A percentile compares a stretch with the other conserved stretches of the same genome.
These are phyloP conservation scores for Leavenworthia alabamica DNA, from an alignment of 345 rosid species.

Conservation along the genomic window DNA sequence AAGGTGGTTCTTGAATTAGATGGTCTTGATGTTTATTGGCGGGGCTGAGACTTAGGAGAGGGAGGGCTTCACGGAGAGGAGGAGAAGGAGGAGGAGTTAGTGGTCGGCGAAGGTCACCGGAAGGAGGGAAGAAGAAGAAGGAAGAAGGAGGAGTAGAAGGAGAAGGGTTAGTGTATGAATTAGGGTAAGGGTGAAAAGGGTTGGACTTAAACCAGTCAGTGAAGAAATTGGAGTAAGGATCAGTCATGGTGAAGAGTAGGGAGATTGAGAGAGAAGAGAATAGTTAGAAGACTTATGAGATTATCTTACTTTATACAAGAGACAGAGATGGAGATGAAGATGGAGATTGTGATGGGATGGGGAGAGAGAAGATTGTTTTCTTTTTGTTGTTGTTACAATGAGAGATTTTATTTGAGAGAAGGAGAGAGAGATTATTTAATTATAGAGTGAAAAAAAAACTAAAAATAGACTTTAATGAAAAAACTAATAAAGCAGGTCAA, in stretches of 20 bases:
- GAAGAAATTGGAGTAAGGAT: conserved; percentile 76
- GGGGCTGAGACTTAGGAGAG: conserved; percentile 69
- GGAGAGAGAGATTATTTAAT: conserved; percentile 5
- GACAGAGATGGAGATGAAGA: conserved; percentile 40
- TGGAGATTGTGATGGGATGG: conserved; percentile 35
- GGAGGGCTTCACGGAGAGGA: conserved; percentile 81
- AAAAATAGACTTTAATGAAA: conserved; percentile 12
- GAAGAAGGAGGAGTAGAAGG: conserved; percentile 27
- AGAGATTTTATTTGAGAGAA: background rate
- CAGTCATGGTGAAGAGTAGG: conserved; percentile 62
- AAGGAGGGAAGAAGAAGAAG: conserved; percentile 26
- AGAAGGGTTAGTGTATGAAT: conserved; percentile 30
- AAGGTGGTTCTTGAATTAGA: conserved; percentile 25
- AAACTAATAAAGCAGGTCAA: conserved; percentile 22
- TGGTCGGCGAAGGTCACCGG: conserved; percentile 21
- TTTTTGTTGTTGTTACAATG: background rate
- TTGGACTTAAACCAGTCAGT: conserved; percentile 47
- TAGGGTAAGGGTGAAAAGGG: conserved; percentile 42
- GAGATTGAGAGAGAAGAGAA: conserved; percentile 22
- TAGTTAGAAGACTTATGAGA: conserved; percentile 38
- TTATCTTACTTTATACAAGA: conserved; percentile 54
- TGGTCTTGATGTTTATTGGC: conserved; percentile 38
- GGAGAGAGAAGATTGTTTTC: conserved; percentile 7
- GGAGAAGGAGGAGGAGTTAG: conserved; percentile 62
- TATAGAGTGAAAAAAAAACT: conserved; percentile 16